Percentiles rank a stretch among this genome's conserved stretches.
phyloP scores from a whole-genome alignment of 331 rosid genomes.

The Malus hybrid region DNA sequence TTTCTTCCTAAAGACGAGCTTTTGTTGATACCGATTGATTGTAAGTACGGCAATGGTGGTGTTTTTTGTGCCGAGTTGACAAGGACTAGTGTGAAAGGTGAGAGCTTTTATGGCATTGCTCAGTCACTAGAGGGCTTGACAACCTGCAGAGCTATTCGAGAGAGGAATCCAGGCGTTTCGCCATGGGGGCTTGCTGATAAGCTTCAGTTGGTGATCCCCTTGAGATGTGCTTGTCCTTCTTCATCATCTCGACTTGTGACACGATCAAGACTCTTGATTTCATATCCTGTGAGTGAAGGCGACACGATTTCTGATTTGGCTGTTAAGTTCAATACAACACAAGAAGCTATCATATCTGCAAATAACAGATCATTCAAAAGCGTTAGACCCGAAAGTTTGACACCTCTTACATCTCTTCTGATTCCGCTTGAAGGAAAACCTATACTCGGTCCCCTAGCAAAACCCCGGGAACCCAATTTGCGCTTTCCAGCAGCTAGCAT shows the following conservation, averaged over 20 bases:
- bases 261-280: slow-evolving; percentile 41
- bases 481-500: slow-evolving; percentile 29
- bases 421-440: slow-evolving; percentile 57
- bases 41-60: slow-evolving; percentile 46
- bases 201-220: slow-evolving; percentile 15
- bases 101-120: slow-evolving; percentile 58
- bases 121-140: slow-evolving; percentile 75
- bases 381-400: slow-evolving; percentile 21
- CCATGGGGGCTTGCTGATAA: slow-evolving; percentile 45
- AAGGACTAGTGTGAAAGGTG: slow-evolving; percentile 51
- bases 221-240: slow-evolving; percentile 45
- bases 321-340: slow-evolving; percentile 49
- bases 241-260: slow-evolving; percentile 2
- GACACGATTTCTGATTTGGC: slow-evolving; percentile 69
- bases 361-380: slow-evolving; percentile 33
- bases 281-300: slow-evolving; percentile 67
- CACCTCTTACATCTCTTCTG: slow-evolving; percentile 54
- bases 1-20: slow-evolving; percentile 45
- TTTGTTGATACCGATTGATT: slow-evolving; percentile 67
- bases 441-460: slow-evolving; percentile 30
- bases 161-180: slow-evolving; percentile 51
- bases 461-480: slow-evolving; percentile 39
- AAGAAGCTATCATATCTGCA: slow-evolving; percentile 46
- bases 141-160: slow-evolving; percentile 53
- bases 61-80: slow-evolving; percentile 45